phyloP scores from a whole-genome alignment of 2,329 filamentous ascomycete genomes.

The Pseudopithomyces chartarum region DNA sequence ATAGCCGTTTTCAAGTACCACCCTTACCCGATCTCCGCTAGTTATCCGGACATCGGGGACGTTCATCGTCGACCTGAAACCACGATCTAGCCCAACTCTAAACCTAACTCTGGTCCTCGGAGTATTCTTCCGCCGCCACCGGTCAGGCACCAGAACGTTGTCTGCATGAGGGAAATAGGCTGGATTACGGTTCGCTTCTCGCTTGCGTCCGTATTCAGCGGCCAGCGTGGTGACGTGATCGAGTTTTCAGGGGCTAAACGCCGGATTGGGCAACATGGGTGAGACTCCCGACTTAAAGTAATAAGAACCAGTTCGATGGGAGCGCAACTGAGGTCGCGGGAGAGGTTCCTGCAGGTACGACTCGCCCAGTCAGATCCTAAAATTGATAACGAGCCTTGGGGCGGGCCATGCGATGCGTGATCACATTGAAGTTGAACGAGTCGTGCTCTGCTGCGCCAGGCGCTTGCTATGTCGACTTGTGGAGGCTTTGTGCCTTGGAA shows the following conservation, averaged over 20 bases:
- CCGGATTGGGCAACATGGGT: conserved; percentile 1
- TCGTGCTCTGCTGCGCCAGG: neutral
- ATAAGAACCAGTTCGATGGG: neutral
- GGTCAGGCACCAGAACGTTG: neutral
- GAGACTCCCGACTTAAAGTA: neutral
- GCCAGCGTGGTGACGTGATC: neutral
- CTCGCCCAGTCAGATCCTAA: neutral
- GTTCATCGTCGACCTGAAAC: conserved; percentile 6
- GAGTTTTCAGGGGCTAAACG: neutral
- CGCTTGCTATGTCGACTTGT: neutral
- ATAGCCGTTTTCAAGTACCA: neutral
- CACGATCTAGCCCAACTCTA: neutral
- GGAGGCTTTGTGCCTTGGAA: neutral
- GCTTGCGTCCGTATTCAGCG: neutral
- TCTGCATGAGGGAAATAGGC: neutral
- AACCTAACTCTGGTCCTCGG: conserved; percentile 3
- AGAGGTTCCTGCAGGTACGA: conserved; percentile 4
- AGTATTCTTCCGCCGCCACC: conserved; percentile 1
- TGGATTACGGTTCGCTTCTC: neutral
- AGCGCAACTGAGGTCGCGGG: conserved; percentile 1
- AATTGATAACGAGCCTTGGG: too few relatives aligned
- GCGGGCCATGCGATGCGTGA: neutral
- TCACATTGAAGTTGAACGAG: too few relatives aligned
- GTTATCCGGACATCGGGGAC: conserved; percentile 2
- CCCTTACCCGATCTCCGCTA: too few relatives aligned